Percentiles rank a stretch among this genome's conserved stretches.
phyloP scores from a whole-genome alignment of 495 filamentous ascomycete species.

The Trichoderma asperelloides region DNA sequence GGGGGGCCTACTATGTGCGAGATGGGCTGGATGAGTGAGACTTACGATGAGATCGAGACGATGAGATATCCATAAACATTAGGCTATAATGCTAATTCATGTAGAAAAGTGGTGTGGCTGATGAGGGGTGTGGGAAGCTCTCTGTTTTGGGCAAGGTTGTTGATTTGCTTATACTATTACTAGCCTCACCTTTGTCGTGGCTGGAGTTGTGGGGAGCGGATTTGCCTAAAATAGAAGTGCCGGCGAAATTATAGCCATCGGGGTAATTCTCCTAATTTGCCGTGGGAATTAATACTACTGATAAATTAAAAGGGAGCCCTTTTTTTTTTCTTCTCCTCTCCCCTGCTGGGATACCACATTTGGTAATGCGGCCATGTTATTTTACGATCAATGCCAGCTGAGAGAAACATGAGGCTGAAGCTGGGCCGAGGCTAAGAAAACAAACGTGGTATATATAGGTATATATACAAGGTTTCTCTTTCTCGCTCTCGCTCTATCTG shows the following conservation, averaged over 20 bases:
- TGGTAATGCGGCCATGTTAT: too few relatives aligned
- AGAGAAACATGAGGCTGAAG: too few relatives aligned
- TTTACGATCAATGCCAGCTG: too few relatives aligned
- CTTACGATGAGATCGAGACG: neutral
- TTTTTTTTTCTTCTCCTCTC: too few relatives aligned
- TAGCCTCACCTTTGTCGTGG: neutral
- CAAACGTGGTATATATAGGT: too few relatives aligned
- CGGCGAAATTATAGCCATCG: neutral
- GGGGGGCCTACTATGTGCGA: neutral
- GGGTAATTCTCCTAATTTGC: too few relatives aligned
- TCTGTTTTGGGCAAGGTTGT: neutral
- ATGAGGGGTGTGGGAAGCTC: neutral
- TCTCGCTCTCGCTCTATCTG: too few relatives aligned
- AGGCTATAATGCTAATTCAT: neutral
- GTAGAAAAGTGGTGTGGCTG: neutral
- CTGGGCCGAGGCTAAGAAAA: too few relatives aligned
- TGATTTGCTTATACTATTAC: neutral
- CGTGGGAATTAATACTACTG: too few relatives aligned
- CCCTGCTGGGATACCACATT: too few relatives aligned
- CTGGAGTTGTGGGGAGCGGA: neutral
- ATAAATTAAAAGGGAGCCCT: too few relatives aligned
- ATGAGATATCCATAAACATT: neutral
- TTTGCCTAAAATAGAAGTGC: slow-evolving; percentile 6
- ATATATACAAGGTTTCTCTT: too few relatives aligned
- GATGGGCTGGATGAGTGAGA: neutral